Evolutionary conservation across 1,284 basidiomycete genomes (phyloP), one percentile per base, ranked within the genome.

Genomic region (Moesziomyces globuligerus): DNA sequence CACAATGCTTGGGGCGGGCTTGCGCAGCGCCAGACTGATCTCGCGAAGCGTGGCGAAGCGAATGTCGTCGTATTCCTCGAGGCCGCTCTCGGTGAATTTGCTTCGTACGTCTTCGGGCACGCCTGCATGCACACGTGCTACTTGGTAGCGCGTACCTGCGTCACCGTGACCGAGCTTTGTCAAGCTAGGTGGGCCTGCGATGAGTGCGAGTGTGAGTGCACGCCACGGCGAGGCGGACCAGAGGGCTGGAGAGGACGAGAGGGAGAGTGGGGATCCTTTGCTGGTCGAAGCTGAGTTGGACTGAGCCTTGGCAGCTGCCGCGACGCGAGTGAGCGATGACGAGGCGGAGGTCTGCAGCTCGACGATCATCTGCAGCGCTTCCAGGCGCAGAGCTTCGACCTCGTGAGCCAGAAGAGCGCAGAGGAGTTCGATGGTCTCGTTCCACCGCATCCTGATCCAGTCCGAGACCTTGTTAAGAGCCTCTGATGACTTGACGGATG

Each of bases 21-120:
- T 51, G 15, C 68, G 67, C 23, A 77, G 61, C 24, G 62, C 44
- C 6, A 54, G 47, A 20, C 67, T 88, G 25, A 91, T 86, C 76
- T 96, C 93, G 36, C 91, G 88, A 60, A 97, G 87, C 84, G 96
- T 96, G 83, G 91, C 92, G 90, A 91, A 96, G 57, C 94, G 89
- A 24, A 98, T 86, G 81, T 82, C 80, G 69, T 94, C 92, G 81
- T 94, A 80, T 44, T 75, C 60, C 23, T 82, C 70, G 37, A 81
- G 41, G 3, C 70, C 75, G 25, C 66, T 72, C 13, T 78, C 68
- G 7, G 71, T 67, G 10, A 82, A 75, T 24, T 58, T 59, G 13
- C 42, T 65, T 4, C 74, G 37, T 11, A 82, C 59, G 26, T 82
- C 80, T n/a, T 70, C 59, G 3, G 43, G 40, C 0, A 81, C 59